Percentiles rank a stretch among this genome's conserved stretches.
These are phyloP conservation scores for Xerocomus amazonicus DNA, from an alignment of 1,284 basidiomycete genomes.

Conservation along the genomic window DNA sequence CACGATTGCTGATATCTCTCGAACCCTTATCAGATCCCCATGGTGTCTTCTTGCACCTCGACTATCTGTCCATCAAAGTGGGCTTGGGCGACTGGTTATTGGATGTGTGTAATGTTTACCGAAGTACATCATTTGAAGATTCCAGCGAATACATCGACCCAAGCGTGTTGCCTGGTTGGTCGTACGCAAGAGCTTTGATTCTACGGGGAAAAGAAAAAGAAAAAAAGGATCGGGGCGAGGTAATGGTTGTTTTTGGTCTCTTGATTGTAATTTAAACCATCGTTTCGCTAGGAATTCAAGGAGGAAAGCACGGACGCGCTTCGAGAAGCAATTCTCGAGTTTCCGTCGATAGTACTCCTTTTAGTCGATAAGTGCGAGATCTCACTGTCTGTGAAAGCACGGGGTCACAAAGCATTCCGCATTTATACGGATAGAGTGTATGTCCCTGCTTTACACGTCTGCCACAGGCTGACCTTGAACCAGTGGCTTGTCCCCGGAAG, in stretches of 20 bases:
- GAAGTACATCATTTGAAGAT: slow-evolving; percentile 8
- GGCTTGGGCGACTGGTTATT: slow-evolving; percentile 80
- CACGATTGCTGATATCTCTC: slow-evolving; percentile 74
- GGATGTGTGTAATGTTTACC: slow-evolving; percentile 51
- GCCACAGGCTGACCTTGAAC: slow-evolving; percentile 6
- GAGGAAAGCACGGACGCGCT: slow-evolving; percentile 60
- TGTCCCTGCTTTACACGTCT: slow-evolving; percentile 17
- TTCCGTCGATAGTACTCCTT: slow-evolving; percentile 76
- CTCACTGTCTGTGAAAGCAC: slow-evolving; percentile 53
- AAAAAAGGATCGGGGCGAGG: slow-evolving; percentile 45
- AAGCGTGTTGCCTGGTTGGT: slow-evolving; percentile 73
- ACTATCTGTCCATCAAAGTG: slow-evolving; percentile 78
- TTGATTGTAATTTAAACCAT: not conserved
- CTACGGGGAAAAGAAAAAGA: slow-evolving; percentile 56
- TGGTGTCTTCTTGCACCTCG: slow-evolving; percentile 78
- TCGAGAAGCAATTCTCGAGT: slow-evolving; percentile 67
- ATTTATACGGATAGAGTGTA: slow-evolving; percentile 67
- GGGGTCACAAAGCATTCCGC: slow-evolving; percentile 60
- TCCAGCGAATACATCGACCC: slow-evolving; percentile 46
- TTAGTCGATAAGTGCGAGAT: slow-evolving; percentile 83
- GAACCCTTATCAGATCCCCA: slow-evolving; percentile 86
- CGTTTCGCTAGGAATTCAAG: slow-evolving; percentile 9
- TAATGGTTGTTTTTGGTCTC: slow-evolving; percentile 1
- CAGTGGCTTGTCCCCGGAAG: slow-evolving; percentile 40
- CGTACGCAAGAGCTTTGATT: slow-evolving; percentile 73